Evolutionary conservation across 176 grass and related monocot species (phyloP), one percentile per base, ranked within the genome.

Genomic region (Tillandsia fasciculata): DNA sequence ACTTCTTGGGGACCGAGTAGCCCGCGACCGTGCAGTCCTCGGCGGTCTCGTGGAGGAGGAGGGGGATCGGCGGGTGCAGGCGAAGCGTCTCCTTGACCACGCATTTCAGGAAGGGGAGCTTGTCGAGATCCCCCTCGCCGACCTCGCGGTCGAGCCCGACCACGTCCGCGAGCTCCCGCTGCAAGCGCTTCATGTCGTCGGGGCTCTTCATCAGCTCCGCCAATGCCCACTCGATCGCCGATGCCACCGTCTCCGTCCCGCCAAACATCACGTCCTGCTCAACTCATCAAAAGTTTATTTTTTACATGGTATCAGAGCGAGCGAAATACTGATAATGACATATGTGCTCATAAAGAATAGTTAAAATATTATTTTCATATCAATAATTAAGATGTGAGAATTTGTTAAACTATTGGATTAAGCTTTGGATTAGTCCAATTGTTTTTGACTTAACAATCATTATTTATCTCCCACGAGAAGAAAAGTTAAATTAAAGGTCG

Each of bases 221-320:
- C 86, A 97, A 70, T 11, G 89, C 73, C 93, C 93, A 97, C 74
- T 97, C 93, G 72, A 97, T 87, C n/a, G 86, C 86, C 9, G 86
- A 83, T 15, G 93, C 93, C 67, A 92, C 93, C 50, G 93, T 97
- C 79, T 97, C 93, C 53, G 93, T 97, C 64, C 93, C 93, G 5
- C 93, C 93, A 22, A 97, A 97, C 93, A 97, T 97, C 79, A 92
- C 81, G 67, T 97, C 93, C 93, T 97, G 75, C 53, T 14, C 3
- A 2, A 48, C 24, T 13, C 24, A 1, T n/a, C 22, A 20, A 20
- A 20, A 20, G 20, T 20, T 20, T n/a, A n/a, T n/a, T n/a, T n/a
- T n/a, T 42, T 6, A 42, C 33, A 42, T 42, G 33, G 4, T 42
- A 42, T 42, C 33, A 42, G 3, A 42, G 3, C 27, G n/a, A 1